Conservation (phyloP, 129 eudicot species). For the Erigeron canadensis region DNA sequence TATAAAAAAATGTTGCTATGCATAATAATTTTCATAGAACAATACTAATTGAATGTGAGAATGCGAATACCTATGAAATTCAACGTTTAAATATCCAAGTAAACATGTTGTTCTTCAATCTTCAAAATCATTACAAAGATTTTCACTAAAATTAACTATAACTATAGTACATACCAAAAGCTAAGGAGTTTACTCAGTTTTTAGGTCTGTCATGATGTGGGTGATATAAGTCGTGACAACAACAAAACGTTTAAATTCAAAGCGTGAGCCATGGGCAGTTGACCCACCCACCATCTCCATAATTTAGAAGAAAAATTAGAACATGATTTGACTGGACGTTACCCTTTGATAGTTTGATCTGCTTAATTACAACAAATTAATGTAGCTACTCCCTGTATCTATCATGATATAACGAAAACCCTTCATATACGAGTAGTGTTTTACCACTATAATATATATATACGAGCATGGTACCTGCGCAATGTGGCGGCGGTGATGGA, state of each 20-base stretch:
- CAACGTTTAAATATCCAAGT: too few species aligned
- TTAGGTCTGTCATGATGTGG: not conserved
- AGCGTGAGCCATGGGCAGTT: slow-evolving; percentile 29
- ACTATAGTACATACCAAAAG: too few species aligned
- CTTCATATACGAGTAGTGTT: not conserved
- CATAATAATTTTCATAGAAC: too few species aligned
- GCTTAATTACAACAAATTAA: slow-evolving; percentile 1
- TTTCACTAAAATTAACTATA: too few species aligned
- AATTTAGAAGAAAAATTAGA: slow-evolving; percentile 1
- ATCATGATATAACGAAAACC: not conserved
- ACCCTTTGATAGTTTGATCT: slow-evolving; percentile 1
- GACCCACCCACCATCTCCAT: slow-evolving; percentile 28
- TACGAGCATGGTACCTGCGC: too few species aligned
- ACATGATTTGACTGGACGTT: slow-evolving; percentile 27
- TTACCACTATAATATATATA: not conserved
- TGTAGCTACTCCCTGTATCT: slow-evolving; percentile 18
- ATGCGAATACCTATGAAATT: too few species aligned
- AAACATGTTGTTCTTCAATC: too few species aligned
- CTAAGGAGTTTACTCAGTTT: slow-evolving; percentile 1
- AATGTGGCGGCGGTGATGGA: too few species aligned
- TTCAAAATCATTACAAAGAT: too few species aligned
- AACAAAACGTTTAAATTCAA: slow-evolving; percentile 13
- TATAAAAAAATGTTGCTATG: too few species aligned
- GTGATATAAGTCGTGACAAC: slow-evolving; percentile 11
- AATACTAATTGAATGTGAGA: too few species aligned